Evolutionary conservation across 1,139 yeast genomes (phyloP).

Genomic region (Taphrina betulina): DNA sequence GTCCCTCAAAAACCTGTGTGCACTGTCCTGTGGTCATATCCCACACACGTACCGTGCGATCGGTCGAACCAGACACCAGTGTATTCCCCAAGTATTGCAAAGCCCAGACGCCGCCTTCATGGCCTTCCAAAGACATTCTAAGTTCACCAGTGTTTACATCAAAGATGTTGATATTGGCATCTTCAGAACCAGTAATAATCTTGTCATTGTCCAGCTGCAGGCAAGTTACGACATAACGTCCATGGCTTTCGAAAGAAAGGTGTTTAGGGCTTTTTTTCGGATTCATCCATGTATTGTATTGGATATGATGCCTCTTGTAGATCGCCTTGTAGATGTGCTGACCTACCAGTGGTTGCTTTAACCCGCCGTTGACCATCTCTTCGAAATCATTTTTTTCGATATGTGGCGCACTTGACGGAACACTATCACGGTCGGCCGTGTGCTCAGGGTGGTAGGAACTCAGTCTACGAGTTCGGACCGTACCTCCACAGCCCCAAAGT

Average conservation of each 20-base stretch:
- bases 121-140: conserved; percentile 60
- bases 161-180: conserved; percentile 74
- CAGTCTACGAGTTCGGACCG: background rate
- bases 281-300: conserved; percentile 78
- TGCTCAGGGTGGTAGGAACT: background rate
- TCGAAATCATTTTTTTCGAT: conserved; percentile 32
- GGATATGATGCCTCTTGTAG: conserved; percentile 64
- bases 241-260: conserved; percentile 70
- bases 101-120: conserved; percentile 99
- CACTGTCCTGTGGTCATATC: conserved; percentile 70
- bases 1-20: conserved; percentile 89
- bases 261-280: conserved; percentile 68
- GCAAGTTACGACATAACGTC: conserved; percentile 85
- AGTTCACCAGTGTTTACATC: conserved; percentile 70
- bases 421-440: background rate
- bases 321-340: conserved; percentile 53
- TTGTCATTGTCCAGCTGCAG: conserved; percentile 88
- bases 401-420: conserved; percentile 1
- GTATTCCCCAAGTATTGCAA: conserved; percentile 77
- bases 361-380: conserved; percentile 32
- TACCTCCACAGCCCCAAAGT: conserved; percentile 9
- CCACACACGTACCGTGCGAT: conserved; percentile 89
- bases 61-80: conserved; percentile 87
- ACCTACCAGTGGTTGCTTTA: conserved; percentile 31
- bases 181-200: conserved; percentile 92